phyloP scores from a whole-genome alignment of 257 asterid genomes.

The Ilex aquifolium region DNA sequence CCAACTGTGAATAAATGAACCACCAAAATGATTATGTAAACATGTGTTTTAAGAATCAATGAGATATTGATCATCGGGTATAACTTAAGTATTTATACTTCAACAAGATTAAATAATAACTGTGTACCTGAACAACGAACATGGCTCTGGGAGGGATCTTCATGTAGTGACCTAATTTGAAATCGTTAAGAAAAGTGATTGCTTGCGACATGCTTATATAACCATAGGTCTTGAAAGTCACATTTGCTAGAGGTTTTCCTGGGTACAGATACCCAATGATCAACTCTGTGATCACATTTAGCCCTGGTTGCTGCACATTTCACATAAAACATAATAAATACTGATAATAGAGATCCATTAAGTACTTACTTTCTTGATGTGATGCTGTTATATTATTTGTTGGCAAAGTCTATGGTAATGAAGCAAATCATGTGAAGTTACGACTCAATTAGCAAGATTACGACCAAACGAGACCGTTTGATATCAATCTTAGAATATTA shows the following conservation, averaged over 20 bases:
- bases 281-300: background rate
- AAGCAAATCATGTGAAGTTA: too few relatives aligned
- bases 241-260: background rate
- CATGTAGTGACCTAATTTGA: background rate
- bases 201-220: background rate
- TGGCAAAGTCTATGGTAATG: too few relatives aligned
- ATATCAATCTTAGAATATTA: too few relatives aligned
- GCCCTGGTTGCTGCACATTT: background rate
- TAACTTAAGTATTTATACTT: background rate
- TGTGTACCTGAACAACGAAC: background rate
- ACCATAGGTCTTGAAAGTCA: background rate
- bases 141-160: background rate
- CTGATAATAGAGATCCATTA: too few relatives aligned
- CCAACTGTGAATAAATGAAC: slow-evolving; percentile 13
- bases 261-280: background rate
- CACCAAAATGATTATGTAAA: background rate
- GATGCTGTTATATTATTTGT: too few relatives aligned
- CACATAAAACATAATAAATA: too few relatives aligned
- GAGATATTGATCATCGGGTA: background rate
- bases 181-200: background rate
- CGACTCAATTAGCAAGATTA: too few relatives aligned
- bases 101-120: background rate
- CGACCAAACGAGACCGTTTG: too few relatives aligned
- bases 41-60: background rate
- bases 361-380: too few relatives aligned